These are phyloP conservation scores for Trichoderma orchidacearum DNA, from an alignment of 495 filamentous ascomycete genomes.

Conservation along the genomic window DNA sequence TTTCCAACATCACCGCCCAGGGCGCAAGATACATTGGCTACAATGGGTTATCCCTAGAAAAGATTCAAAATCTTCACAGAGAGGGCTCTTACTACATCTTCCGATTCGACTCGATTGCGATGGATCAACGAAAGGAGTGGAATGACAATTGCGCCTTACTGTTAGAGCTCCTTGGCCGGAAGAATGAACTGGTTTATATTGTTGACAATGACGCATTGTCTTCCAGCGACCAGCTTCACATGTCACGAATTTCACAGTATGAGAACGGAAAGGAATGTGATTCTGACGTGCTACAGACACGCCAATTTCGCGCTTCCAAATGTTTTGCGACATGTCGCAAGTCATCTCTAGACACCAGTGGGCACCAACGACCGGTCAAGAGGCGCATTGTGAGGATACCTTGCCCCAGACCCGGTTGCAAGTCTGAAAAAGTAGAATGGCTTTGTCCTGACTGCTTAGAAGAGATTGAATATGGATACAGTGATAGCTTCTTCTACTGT, in stretches of 20 bases:
- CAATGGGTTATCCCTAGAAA: conserved; percentile 5
- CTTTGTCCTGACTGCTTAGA: conserved; percentile 15
- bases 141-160: conserved; percentile 8
- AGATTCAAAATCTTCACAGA: not conserved
- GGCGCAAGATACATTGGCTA: conserved; percentile 13
- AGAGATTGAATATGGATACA: conserved; percentile 17
- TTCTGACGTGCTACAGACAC: conserved; percentile 10
- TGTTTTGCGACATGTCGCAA: conserved; percentile 8
- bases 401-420: conserved; percentile 16
- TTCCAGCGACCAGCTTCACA: not conserved
- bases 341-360: conserved; percentile 3
- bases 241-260: conserved; percentile 8
- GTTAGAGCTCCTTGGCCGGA: conserved; percentile 6
- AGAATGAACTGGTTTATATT: conserved; percentile 1
- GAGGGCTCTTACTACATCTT: conserved; percentile 8
- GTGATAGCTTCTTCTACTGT: conserved; percentile 21
- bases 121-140: conserved; percentile 6
- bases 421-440: conserved; percentile 10
- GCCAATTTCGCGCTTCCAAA: conserved; percentile 8
- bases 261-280: conserved; percentile 3
- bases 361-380: conserved; percentile 8
- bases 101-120: conserved; percentile 5
- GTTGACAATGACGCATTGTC: conserved; percentile 14
- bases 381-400: conserved; percentile 14
- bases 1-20: conserved; percentile 5